Conservation (phyloP, 1,284 basidiomycete species). For the Naganishia cerealis region DNA sequence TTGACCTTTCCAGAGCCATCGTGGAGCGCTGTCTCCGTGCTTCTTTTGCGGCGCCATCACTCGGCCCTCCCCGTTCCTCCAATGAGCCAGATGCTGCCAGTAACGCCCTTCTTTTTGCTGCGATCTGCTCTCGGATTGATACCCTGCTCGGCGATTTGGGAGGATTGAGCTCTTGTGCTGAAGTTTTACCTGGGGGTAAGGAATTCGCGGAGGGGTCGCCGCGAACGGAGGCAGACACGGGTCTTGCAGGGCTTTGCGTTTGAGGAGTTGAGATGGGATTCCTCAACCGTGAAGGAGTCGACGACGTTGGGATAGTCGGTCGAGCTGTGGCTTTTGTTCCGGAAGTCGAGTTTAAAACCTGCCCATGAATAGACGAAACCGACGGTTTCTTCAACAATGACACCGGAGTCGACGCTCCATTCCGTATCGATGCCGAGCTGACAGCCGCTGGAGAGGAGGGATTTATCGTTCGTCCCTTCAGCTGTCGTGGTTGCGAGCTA, state of each 20-base stretch:
- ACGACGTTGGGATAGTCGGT: not conserved
- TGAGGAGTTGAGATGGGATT: not conserved
- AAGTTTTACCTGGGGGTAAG: not conserved
- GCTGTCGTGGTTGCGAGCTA: not conserved
- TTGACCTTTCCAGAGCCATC: not conserved
- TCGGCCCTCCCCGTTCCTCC: not conserved
- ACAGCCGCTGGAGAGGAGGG: not conserved
- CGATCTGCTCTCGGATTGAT: constrained; percentile 33
- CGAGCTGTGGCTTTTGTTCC: not conserved
- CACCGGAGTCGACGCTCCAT: not conserved
- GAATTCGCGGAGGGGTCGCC: not conserved
- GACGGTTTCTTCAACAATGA: not conserved
- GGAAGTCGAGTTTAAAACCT: not conserved
- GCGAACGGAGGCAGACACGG: not conserved
- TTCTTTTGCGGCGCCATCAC: not conserved
- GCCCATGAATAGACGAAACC: not conserved
- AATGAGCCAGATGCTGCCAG: constrained; percentile 4
- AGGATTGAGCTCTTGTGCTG: not conserved
- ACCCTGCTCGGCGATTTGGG: constrained; percentile 9
- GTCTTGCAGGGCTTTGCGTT: not conserved
- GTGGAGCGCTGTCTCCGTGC: constrained; percentile 2
- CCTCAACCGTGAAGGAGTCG: not conserved
- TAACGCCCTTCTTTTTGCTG: constrained; percentile 32
- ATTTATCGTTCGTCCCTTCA: not conserved
- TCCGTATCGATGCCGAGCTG: not conserved